A percentile compares a stretch with the other conserved stretches of the same genome.
Conservation (phyloP, 768 basidiomycete genomes). For the Suillus variegatus region DNA sequence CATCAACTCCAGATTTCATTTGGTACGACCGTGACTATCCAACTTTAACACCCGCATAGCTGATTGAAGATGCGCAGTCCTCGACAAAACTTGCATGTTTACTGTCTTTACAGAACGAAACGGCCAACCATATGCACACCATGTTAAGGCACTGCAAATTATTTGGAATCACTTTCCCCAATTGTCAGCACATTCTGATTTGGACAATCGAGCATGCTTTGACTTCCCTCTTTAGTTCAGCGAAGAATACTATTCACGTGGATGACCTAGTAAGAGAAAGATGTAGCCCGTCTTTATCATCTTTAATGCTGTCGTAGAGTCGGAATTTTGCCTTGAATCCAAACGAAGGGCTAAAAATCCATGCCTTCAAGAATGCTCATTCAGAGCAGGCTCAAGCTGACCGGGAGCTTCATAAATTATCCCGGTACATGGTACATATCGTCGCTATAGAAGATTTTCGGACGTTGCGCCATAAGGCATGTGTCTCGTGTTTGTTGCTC, state of each 20-base stretch:
- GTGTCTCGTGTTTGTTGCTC: conserved; percentile 14
- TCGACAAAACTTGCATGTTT: conserved; percentile 91
- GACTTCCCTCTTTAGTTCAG: conserved; percentile 41
- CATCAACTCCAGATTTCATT: conserved; percentile 53
- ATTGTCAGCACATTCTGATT: conserved; percentile 47
- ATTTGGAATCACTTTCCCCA: conserved; percentile 89
- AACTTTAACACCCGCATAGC: background rate
- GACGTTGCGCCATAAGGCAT: conserved; percentile 65
- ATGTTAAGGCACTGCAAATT: conserved; percentile 79
- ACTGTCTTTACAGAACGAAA: conserved; percentile 77
- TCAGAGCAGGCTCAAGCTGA: conserved; percentile 64
- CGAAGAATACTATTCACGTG: conserved; percentile 81
- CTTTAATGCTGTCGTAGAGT: conserved; percentile 40
- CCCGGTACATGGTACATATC: conserved; percentile 66
- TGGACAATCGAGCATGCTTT: background rate
- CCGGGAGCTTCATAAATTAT: conserved; percentile 67
- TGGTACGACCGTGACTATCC: conserved; percentile 37
- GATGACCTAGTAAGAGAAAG: conserved; percentile 70
- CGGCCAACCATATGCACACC: conserved; percentile 75
- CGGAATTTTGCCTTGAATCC: conserved; percentile 91
- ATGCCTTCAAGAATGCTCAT: conserved; percentile 78
- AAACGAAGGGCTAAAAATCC: conserved; percentile 79
- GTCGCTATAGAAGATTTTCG: conserved; percentile 62
- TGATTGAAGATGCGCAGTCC: conserved; percentile 45
- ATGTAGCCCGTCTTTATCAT: background rate